phyloP scores from a whole-genome alignment of 2,329 filamentous ascomycete species.

The Plectosphaerella sp. region DNA sequence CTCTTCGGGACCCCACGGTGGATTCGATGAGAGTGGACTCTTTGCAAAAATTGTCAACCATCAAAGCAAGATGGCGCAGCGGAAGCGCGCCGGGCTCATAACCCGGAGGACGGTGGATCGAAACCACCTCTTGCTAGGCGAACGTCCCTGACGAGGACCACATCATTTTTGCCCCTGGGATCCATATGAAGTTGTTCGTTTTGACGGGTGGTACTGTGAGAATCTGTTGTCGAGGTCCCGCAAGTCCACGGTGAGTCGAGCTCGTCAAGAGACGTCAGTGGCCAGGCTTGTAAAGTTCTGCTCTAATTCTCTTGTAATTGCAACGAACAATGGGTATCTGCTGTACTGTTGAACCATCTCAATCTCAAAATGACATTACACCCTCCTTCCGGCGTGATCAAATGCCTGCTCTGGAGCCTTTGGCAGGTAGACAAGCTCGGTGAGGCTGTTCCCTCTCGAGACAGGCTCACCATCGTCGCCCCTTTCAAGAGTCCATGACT shows the following conservation, averaged over 20 bases:
- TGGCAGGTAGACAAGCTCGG: neutral
- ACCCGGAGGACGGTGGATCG: constrained; percentile 4
- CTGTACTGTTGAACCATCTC: too few species aligned
- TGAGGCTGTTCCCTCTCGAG: neutral
- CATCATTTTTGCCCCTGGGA: neutral
- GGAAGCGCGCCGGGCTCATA: constrained; percentile 5
- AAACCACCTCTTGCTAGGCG: constrained; percentile 1
- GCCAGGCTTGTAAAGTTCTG: too few species aligned
- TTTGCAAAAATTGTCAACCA: neutral
- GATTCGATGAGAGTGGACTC: too few species aligned
- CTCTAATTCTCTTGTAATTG: too few species aligned
- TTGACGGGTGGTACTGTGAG: too few species aligned
- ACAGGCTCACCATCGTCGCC: neutral
- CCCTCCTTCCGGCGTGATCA: too few species aligned
- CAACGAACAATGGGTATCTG: too few species aligned
- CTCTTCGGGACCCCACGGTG: too few species aligned
- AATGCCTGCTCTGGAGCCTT: neutral
- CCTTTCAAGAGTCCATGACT: neutral
- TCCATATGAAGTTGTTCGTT: neutral
- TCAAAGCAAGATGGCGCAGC: constrained; percentile 4
- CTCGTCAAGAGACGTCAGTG: too few species aligned
- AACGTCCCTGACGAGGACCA: neutral
- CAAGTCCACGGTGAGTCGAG: too few species aligned
- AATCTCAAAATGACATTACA: too few species aligned
- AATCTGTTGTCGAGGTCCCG: too few species aligned